These are phyloP conservation scores for Pelargonium nanum DNA, from an alignment of 345 rosid species.

Conservation along the genomic window DNA sequence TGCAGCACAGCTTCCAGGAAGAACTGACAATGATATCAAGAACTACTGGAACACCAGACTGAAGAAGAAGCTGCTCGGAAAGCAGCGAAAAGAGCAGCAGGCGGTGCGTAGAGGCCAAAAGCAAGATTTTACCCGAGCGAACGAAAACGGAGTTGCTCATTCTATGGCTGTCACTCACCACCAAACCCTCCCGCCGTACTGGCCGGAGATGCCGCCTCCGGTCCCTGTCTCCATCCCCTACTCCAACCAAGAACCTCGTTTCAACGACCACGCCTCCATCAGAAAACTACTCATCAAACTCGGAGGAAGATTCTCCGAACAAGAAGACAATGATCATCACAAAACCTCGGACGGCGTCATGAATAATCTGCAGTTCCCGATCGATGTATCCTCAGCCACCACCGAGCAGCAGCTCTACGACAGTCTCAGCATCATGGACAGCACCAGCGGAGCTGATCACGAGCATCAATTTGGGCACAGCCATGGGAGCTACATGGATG, in stretches of 20 bases:
- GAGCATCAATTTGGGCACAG: conserved; percentile 13
- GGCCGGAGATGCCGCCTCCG: conserved; percentile 31
- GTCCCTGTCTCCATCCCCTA: conserved; percentile 21
- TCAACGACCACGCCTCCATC: conserved; percentile 29
- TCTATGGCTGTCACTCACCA: conserved; percentile 8
- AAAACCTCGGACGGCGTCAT: not conserved
- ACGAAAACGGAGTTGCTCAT: conserved; percentile 9
- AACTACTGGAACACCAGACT: conserved; percentile 45
- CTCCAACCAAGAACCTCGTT: conserved; percentile 20
- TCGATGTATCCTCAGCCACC: no score
- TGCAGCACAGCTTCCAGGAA: conserved; percentile 38
- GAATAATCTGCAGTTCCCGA: conserved; percentile 14
- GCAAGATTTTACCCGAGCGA: conserved; percentile 18
- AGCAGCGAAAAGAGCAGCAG: conserved; percentile 21
- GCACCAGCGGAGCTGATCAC: no score
- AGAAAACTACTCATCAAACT: conserved; percentile 39
- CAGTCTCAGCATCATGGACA: no score
- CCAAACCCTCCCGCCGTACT: conserved; percentile 21
- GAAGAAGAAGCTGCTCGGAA: conserved; percentile 33
- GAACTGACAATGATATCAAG: conserved; percentile 46
- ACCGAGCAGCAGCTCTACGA: no score
- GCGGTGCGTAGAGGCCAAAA: conserved; percentile 15
- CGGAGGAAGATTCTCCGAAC: conserved; percentile 37
- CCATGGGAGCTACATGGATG: conserved; percentile 14
- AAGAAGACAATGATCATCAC: conserved; percentile 15